Conservation (phyloP, 805 yeast species). For the Starmerella khaoyaiensis region DNA sequence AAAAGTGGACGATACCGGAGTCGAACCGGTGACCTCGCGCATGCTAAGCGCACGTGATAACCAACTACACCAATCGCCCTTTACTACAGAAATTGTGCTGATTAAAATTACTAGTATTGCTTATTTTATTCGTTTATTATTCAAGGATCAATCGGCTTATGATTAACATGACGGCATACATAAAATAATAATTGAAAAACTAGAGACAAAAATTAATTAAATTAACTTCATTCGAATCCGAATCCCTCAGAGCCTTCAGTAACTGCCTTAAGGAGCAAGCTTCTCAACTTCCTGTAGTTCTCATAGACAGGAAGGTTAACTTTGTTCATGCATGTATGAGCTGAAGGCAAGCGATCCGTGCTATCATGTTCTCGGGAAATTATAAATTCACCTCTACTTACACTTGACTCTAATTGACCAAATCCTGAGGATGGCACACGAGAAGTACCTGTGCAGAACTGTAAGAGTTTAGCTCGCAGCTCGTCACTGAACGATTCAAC, state of each 20-base stretch:
- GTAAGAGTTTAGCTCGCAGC: slow-evolving; percentile 84
- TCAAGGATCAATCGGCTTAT: no score
- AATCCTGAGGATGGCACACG: slow-evolving; percentile 94
- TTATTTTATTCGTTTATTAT: no score
- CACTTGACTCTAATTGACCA: slow-evolving; percentile 74
- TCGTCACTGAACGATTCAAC: slow-evolving; percentile 87
- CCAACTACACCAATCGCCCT: slow-evolving; percentile 24
- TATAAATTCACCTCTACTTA: slow-evolving; percentile 73
- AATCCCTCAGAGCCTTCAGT: slow-evolving; percentile 95
- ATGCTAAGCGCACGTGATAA: slow-evolving; percentile 24
- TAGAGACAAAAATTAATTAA: background rate
- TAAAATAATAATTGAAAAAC: background rate
- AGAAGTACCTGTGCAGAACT: slow-evolving; percentile 94
- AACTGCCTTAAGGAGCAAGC: slow-evolving; percentile 67
- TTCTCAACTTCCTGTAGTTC: slow-evolving; percentile 71
- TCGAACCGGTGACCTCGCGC: slow-evolving; percentile 24
- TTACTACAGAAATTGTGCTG: no score
- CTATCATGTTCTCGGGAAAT: slow-evolving; percentile 83
- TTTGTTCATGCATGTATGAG: slow-evolving; percentile 96
- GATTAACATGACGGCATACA: background rate
- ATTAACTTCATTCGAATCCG: slow-evolving; percentile 52
- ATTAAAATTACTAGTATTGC: no score
- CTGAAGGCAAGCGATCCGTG: slow-evolving; percentile 77
- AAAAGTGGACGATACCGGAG: slow-evolving; percentile 22
- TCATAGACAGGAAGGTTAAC: slow-evolving; percentile 88